These are phyloP conservation scores for Streptanthus diversifolius DNA, from an alignment of 345 rosid genomes.

Conservation along the genomic window DNA sequence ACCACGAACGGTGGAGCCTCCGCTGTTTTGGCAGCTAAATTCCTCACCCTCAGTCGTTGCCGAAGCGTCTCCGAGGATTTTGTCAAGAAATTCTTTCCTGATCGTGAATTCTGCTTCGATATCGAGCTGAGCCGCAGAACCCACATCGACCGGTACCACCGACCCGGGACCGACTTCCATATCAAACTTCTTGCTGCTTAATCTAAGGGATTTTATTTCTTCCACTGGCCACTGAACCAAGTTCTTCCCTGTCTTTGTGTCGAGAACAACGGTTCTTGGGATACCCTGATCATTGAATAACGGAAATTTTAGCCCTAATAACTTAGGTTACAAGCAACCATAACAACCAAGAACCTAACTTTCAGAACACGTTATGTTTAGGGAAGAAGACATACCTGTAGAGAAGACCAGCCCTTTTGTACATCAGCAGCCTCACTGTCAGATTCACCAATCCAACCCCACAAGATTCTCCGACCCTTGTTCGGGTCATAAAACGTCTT, in stretches of 20 bases:
- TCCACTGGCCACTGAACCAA: slow-evolving; percentile 86
- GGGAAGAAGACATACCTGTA: slow-evolving; percentile 53
- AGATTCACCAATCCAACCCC: slow-evolving; percentile 98
- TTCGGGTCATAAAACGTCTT: slow-evolving; percentile 77
- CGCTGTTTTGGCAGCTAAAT: slow-evolving; percentile 50
- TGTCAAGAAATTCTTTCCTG: slow-evolving; percentile 48
- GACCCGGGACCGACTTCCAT: slow-evolving; percentile 57
- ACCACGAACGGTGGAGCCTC: slow-evolving; percentile 60
- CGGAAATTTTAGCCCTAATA: neutral
- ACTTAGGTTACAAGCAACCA: neutral
- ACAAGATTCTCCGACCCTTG: slow-evolving; percentile 64
- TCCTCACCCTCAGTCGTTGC: slow-evolving; percentile 32
- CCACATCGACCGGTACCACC: slow-evolving; percentile 52
- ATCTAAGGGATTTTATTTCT: slow-evolving; percentile 73
- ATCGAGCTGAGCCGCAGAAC: slow-evolving; percentile 62
- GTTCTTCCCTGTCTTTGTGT: slow-evolving; percentile 60
- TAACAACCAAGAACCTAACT: neutral
- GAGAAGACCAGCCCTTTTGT: slow-evolving; percentile 87
- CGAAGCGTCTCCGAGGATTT: slow-evolving; percentile 29
- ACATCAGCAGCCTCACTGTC: slow-evolving; percentile 68
- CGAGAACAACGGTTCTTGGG: slow-evolving; percentile 65
- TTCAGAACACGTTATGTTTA: neutral
- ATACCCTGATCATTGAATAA: slow-evolving; percentile 43
- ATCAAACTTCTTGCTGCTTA: slow-evolving; percentile 44
- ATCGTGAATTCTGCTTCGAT: slow-evolving; percentile 68